Evolutionary conservation across 1,284 basidiomycete species (phyloP).

Genomic region (Austroboletus novae-zelandiae): DNA sequence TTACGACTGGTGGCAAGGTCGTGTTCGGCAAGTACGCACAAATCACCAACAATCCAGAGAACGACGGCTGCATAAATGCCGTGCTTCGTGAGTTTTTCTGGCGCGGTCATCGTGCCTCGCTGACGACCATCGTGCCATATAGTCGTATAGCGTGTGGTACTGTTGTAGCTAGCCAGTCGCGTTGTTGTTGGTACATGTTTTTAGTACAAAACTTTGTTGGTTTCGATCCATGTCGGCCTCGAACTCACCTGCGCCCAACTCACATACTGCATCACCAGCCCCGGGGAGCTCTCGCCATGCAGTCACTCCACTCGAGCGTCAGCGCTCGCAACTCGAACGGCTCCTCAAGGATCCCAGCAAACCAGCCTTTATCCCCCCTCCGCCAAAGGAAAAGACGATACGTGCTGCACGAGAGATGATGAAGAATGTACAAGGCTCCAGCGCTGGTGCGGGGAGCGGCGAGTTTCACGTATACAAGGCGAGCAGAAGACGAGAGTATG

Average conservation of each 20-base stretch:
- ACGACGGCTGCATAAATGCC: constrained; percentile 95
- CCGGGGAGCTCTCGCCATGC: constrained; percentile 57
- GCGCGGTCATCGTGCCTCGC: neutral
- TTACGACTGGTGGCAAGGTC: constrained; percentile 97
- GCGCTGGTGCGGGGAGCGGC: constrained; percentile 89
- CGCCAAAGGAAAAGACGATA: constrained; percentile 76
- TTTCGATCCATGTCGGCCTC: constrained; percentile 25
- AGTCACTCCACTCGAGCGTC: constrained; percentile 67
- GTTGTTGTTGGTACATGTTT: constrained; percentile 26
- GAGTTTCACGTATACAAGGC: constrained; percentile 99
- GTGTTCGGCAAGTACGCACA: constrained; percentile 94
- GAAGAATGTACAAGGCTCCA: constrained; percentile 96
- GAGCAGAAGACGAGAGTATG: constrained; percentile 89
- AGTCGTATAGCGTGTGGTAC: constrained; percentile 21
- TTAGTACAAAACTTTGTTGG: constrained; percentile 16
- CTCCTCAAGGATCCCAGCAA: constrained; percentile 87
- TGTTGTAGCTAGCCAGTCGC: constrained; percentile 10
- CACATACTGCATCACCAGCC: constrained; percentile 32
- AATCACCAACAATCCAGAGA: constrained; percentile 95
- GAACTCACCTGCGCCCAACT: constrained; percentile 19
- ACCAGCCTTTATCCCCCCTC: constrained; percentile 70
- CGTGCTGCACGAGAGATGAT: constrained; percentile 90
- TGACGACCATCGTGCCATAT: constrained; percentile 4
- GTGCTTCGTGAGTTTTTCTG: constrained; percentile 67
- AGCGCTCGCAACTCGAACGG: constrained; percentile 76